phyloP scores from a whole-genome alignment of 2,329 filamentous ascomycete genomes.

The Dactylellina drechsleri region DNA sequence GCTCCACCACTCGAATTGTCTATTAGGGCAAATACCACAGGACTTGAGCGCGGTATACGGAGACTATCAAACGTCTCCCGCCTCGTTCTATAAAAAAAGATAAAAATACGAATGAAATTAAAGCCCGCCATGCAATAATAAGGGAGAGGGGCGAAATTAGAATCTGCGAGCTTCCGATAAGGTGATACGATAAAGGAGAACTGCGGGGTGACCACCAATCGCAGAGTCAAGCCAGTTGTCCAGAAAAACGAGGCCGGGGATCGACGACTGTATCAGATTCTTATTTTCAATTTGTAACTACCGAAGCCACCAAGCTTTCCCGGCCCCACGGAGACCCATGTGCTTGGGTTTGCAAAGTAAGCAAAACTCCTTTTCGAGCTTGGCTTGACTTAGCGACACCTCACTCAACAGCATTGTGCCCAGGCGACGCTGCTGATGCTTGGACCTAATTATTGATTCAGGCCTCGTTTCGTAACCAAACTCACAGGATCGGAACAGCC shows the following conservation, averaged over 20 bases:
- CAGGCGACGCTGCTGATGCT: slow-evolving; percentile 12
- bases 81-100: too few species aligned
- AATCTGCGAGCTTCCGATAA: slow-evolving; percentile 22
- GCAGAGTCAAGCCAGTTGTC: slow-evolving; percentile 4
- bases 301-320: slow-evolving; percentile 51
- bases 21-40: slow-evolving; percentile 23
- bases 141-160: slow-evolving; percentile 11
- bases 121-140: background rate
- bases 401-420: slow-evolving; percentile 19
- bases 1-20: background rate
- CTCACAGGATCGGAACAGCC: slow-evolving; percentile 17
- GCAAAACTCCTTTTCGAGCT: slow-evolving; percentile 50
- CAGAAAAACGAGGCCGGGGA: slow-evolving; percentile 23
- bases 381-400: slow-evolving; percentile 47
- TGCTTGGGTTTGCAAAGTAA: slow-evolving; percentile 52
- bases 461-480: slow-evolving; percentile 43
- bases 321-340: slow-evolving; percentile 32
- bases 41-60: background rate
- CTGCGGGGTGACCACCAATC: background rate
- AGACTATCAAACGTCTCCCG: too few species aligned
- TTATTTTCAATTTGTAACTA: slow-evolving; percentile 53
- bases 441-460: slow-evolving; percentile 36
- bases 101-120: slow-evolving; percentile 8
- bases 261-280: slow-evolving; percentile 49
- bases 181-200: slow-evolving; percentile 24